Conservation (phyloP, 306 rosid genomes). For the Quercus suber region DNA sequence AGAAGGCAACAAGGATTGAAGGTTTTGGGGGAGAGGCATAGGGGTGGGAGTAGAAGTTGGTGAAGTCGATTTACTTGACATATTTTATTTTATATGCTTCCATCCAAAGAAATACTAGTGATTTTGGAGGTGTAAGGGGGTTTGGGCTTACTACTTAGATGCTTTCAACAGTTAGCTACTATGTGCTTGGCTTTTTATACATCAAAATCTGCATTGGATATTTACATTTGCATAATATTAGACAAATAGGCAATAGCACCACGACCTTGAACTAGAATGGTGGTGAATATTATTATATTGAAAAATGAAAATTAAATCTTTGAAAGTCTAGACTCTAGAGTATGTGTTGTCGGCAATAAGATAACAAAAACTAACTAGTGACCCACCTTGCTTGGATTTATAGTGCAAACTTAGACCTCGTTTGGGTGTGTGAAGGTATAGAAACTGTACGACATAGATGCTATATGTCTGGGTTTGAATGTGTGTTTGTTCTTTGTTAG, state of each 20-base stretch:
- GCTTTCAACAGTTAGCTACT: not conserved
- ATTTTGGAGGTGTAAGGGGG: not conserved
- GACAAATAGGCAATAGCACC: too few species aligned
- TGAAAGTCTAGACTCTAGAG: too few species aligned
- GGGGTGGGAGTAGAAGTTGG: slow-evolving; percentile 2
- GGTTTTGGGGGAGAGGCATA: not conserved
- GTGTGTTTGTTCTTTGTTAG: not conserved
- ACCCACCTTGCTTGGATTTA: too few species aligned
- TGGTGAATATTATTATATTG: too few species aligned
- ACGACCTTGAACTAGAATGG: too few species aligned
- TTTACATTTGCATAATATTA: too few species aligned
- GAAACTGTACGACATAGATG: not conserved
- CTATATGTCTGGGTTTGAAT: not conserved
- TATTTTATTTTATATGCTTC: not conserved
- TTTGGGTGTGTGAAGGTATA: not conserved
- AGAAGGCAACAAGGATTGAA: not conserved
- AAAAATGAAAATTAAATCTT: too few species aligned
- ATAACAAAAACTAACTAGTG: too few species aligned
- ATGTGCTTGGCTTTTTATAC: not conserved
- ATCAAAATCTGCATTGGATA: not conserved
- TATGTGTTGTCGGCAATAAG: too few species aligned
- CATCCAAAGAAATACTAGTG: not conserved
- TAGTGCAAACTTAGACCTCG: not conserved
- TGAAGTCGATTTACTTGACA: not conserved
- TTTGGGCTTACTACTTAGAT: not conserved